A percentile compares a stretch with the other conserved stretches of the same genome.
These are phyloP conservation scores for Phytophthora podocarpi DNA, from an alignment of 352 stramenopile genomes.

Conservation along the genomic window DNA sequence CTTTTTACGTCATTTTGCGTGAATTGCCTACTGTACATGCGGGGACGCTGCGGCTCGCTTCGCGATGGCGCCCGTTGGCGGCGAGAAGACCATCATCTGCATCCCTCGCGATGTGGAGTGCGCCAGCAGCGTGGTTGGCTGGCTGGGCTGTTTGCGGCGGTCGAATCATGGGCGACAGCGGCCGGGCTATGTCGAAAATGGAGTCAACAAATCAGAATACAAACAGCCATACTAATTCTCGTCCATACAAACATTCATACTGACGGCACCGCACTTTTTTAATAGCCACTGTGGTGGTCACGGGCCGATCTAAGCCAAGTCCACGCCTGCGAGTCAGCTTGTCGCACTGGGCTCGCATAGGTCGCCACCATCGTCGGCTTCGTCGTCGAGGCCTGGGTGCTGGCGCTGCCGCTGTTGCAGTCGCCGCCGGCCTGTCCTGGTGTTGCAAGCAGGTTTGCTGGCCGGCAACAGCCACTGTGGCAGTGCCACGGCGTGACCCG, in stretches of 20 bases:
- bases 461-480: no score
- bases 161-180: conserved; percentile 4
- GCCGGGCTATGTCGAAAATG: conserved; percentile 5
- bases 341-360: no score
- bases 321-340: conserved; percentile 1
- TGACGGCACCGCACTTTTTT: conserved; percentile 20
- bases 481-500: no score
- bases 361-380: no score
- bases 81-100: neutral
- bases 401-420: no score
- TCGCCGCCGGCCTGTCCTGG: neutral
- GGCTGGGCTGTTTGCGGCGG: conserved; percentile 8
- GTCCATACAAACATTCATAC: neutral
- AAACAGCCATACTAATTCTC: neutral
- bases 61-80: neutral
- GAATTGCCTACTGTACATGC: neutral
- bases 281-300: conserved; percentile 14
- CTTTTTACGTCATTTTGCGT: neutral
- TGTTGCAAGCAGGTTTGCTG: neutral
- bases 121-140: no score
- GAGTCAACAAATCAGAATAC: conserved; percentile 22
- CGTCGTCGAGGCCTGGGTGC: neutral
- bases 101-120: neutral
- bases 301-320: neutral
- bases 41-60: no score